phyloP scores from a whole-genome alignment of 2,329 filamentous ascomycete species.

The Claviceps humidiphila region DNA sequence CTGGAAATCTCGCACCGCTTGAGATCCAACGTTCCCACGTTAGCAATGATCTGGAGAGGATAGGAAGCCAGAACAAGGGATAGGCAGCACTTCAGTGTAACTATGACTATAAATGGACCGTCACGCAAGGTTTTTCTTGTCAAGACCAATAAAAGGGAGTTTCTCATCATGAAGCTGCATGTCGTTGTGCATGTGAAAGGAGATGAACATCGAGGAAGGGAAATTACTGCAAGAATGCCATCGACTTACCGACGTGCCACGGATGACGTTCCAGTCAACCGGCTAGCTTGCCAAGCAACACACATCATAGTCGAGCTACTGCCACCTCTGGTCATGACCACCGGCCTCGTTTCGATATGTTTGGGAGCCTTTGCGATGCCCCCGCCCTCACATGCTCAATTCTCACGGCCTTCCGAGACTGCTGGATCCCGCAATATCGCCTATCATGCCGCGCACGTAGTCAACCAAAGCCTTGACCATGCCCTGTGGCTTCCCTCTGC shows the following conservation, averaged over 20 bases:
- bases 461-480: conserved; percentile 56
- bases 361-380: background rate
- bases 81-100: conserved; percentile 17
- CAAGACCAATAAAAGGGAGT: conserved; percentile 16
- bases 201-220: background rate
- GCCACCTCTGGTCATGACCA: background rate
- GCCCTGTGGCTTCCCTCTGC: conserved; percentile 43
- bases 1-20: background rate
- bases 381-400: background rate
- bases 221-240: too few relatives aligned
- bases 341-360: background rate
- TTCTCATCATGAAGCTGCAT: conserved; percentile 3
- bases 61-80: background rate
- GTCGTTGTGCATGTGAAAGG: background rate
- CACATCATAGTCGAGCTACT: background rate
- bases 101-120: conserved; percentile 17
- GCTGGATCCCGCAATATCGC: conserved; percentile 25
- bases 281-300: background rate
- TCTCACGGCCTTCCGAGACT: conserved; percentile 10
- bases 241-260: background rate
- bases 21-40: background rate
- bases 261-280: background rate
- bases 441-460: conserved; percentile 38
- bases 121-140: conserved; percentile 21
- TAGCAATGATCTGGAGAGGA: background rate